phyloP scores from a whole-genome alignment of 148 eudicot genomes.

The Tetragonia tetragonoides region DNA sequence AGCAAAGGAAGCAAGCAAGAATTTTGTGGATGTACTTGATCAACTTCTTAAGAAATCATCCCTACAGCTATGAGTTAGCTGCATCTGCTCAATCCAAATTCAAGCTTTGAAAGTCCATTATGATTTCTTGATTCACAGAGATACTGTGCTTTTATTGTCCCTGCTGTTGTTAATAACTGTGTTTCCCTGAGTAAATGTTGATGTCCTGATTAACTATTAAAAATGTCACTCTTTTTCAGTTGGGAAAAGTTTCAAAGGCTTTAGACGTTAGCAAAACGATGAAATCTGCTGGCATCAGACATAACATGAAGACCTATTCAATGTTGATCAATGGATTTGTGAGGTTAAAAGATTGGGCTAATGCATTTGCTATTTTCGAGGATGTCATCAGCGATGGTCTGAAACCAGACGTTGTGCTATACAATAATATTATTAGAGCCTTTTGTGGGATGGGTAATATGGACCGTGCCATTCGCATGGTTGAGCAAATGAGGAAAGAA shows the following conservation, averaged over 20 bases:
- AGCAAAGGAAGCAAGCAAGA: background rate
- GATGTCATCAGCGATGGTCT: conserved; percentile 77
- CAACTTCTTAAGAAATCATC: background rate
- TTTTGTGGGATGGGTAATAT: conserved; percentile 92
- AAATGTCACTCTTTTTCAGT: conserved; percentile 36
- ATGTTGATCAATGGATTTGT: conserved; percentile 91
- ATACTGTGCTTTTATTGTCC: too few species aligned
- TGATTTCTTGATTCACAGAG: too few species aligned
- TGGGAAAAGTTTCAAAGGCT: conserved; percentile 84
- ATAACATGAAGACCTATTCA: conserved; percentile 96
- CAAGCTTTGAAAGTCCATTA: too few species aligned
- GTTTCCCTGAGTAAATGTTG: background rate
- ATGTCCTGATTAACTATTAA: background rate
- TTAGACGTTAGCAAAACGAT: conserved; percentile 69
- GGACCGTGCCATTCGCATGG: conserved; percentile 82
- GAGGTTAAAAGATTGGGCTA: conserved; percentile 86
- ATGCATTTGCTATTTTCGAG: conserved; percentile 89
- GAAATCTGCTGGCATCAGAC: conserved; percentile 71
- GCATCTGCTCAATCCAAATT: too few species aligned
- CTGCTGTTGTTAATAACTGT: background rate
- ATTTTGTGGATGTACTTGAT: background rate
- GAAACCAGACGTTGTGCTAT: conserved; percentile 90
- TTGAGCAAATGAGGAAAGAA: conserved; percentile 79
- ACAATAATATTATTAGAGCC: conserved; percentile 80
- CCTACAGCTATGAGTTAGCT: too few species aligned